Conservation (phyloP, 805 yeast species). For the Komagataella populi region DNA sequence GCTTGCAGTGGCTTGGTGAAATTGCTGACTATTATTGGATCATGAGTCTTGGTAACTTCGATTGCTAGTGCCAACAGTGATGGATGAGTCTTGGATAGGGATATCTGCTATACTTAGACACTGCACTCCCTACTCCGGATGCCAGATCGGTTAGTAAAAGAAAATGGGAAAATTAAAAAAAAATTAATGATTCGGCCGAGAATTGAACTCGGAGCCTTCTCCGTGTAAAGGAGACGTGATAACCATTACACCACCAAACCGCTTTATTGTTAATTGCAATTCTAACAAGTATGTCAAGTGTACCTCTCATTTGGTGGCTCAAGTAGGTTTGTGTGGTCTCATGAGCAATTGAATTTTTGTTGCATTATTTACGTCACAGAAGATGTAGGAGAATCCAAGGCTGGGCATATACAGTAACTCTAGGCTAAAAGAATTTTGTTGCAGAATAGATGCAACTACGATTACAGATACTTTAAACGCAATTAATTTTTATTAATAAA, state of each 20-base stretch:
- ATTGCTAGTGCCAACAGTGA: background rate
- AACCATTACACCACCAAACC: constrained; percentile 5
- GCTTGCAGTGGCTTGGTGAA: background rate
- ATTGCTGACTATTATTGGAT: background rate
- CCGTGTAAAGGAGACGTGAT: constrained; percentile 5
- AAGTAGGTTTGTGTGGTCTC: no score
- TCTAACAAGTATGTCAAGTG: no score
- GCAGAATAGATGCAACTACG: background rate
- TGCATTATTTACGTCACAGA: no score
- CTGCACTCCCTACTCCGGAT: background rate
- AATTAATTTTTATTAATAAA: no score
- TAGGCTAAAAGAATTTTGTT: no score
- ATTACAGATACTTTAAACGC: background rate
- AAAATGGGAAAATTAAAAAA: background rate
- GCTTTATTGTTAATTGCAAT: background rate
- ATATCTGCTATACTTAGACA: no score
- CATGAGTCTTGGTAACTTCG: background rate
- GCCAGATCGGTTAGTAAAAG: background rate
- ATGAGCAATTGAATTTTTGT: no score
- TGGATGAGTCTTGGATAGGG: no score
- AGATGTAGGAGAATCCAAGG: no score
- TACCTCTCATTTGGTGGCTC: no score
- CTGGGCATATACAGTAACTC: no score
- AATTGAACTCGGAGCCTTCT: constrained; percentile 4
- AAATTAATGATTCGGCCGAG: constrained; percentile 2